Evolutionary conservation across 1,284 basidiomycete species (phyloP).

Genomic region (Puccinia sorghi): DNA sequence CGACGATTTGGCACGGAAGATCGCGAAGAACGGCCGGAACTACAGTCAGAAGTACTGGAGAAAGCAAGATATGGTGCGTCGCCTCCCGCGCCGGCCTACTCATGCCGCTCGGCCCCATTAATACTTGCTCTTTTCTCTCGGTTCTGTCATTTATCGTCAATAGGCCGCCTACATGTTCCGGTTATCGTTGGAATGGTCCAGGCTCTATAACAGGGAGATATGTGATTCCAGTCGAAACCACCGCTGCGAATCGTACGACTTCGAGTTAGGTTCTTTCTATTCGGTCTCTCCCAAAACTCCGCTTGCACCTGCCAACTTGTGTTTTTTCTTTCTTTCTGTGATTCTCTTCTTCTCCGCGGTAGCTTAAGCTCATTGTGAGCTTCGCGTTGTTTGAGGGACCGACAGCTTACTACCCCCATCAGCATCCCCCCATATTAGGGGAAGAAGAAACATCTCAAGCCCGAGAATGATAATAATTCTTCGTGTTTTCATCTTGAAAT

Average conservation of each 20-base stretch:
- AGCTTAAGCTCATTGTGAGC: too few species aligned
- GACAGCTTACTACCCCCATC: too few species aligned
- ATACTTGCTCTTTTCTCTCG: not conserved
- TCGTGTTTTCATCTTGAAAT: too few species aligned
- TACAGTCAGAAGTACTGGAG: conserved; percentile 70
- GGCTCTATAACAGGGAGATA: conserved; percentile 36
- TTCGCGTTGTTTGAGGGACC: too few species aligned
- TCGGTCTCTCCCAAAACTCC: not conserved
- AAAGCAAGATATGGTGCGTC: conserved; percentile 65
- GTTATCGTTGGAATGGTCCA: conserved; percentile 42
- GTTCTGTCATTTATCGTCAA: not conserved
- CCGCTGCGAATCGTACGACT: conserved; percentile 11
- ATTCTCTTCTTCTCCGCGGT: too few species aligned
- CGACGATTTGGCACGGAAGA: conserved; percentile 65
- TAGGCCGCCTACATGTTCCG: conserved; percentile 48
- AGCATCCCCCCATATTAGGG: too few species aligned
- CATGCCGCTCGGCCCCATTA: too few species aligned
- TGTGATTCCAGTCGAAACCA: not conserved
- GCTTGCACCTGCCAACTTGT: not conserved
- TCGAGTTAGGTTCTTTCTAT: conserved; percentile 8
- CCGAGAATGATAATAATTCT: too few species aligned
- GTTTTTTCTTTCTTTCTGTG: too few species aligned
- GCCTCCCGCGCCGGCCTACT: not conserved
- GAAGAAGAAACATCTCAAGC: too few species aligned
- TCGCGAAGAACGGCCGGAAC: conserved; percentile 64